Evolutionary conservation across 2,329 filamentous ascomycete genomes (phyloP).

Genomic region (Cercospora sesami): DNA sequence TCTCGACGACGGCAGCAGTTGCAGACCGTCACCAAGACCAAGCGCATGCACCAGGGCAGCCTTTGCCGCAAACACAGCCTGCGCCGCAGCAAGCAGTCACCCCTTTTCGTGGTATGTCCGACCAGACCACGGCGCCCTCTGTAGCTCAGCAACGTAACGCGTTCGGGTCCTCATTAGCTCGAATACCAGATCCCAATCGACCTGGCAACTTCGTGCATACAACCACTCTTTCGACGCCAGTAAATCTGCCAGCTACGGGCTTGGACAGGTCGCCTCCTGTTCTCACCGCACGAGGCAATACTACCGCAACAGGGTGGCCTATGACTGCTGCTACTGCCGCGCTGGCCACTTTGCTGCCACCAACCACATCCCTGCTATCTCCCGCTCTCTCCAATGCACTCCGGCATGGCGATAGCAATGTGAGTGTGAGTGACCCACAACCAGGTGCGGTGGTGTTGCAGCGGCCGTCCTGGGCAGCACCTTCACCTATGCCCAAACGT

Average conservation of each 20-base stretch:
- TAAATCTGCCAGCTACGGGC: neutral
- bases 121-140: neutral
- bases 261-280: neutral
- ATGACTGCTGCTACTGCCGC: neutral
- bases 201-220: neutral
- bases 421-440: neutral
- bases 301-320: neutral
- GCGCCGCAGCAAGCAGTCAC: neutral
- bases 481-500: slow-evolving; percentile 1
- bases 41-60: neutral
- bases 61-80: neutral
- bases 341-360: neutral
- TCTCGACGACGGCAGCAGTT: neutral
- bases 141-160: neutral
- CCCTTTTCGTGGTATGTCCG: neutral
- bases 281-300: neutral
- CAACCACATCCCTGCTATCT: neutral
- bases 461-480: slow-evolving; percentile 3
- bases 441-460: neutral
- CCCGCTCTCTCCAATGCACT: neutral
- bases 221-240: neutral
- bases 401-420: neutral
- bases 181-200: neutral
- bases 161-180: neutral
- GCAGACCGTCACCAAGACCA: neutral